A percentile compares a stretch with the other conserved stretches of the same genome.
phyloP scores from a whole-genome alignment of 2,329 filamentous ascomycete genomes.

The Monosporascus cannonballus region DNA sequence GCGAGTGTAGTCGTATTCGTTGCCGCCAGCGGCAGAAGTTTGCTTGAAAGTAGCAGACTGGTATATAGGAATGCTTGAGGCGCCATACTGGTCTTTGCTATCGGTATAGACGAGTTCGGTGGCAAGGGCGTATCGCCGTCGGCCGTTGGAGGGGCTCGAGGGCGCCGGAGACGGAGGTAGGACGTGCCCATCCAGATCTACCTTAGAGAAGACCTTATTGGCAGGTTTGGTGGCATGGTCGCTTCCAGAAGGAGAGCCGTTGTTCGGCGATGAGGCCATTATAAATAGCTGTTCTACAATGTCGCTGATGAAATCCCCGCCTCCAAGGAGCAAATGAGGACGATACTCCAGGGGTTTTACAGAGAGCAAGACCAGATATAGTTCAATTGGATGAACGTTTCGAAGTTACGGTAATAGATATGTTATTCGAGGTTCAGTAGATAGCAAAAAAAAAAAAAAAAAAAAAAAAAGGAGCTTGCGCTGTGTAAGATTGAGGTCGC shows the following conservation, averaged over 20 bases:
- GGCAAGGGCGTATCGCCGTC: constrained; percentile 80
- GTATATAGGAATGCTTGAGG: constrained; percentile 95
- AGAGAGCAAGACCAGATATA: not conserved
- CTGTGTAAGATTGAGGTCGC: no score
- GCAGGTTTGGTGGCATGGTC: constrained; percentile 33
- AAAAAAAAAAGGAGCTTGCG: no score
- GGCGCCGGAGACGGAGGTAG: constrained; percentile 88
- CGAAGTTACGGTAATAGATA: not conserved
- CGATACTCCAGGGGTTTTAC: not conserved
- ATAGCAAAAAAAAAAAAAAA: not conserved
- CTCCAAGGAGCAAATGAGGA: not conserved
- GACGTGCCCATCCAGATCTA: constrained; percentile 78
- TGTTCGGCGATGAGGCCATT: constrained; percentile 16
- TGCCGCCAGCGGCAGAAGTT: constrained; percentile 68
- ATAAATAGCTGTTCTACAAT: constrained; percentile 4
- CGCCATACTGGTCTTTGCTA: constrained; percentile 91
- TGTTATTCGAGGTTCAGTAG: not conserved
- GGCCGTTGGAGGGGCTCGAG: constrained; percentile 79
- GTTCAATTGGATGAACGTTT: not conserved
- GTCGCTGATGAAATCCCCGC: not conserved
- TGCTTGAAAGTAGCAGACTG: constrained; percentile 99
- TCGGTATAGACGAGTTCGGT: constrained; percentile 97
- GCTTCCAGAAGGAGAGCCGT: constrained; percentile 24
- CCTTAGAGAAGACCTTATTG: constrained; percentile 50
- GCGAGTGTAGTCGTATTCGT: constrained; percentile 96